These are phyloP conservation scores for Solanum habrochaites DNA, from an alignment of 257 asterid species.

Conservation along the genomic window DNA sequence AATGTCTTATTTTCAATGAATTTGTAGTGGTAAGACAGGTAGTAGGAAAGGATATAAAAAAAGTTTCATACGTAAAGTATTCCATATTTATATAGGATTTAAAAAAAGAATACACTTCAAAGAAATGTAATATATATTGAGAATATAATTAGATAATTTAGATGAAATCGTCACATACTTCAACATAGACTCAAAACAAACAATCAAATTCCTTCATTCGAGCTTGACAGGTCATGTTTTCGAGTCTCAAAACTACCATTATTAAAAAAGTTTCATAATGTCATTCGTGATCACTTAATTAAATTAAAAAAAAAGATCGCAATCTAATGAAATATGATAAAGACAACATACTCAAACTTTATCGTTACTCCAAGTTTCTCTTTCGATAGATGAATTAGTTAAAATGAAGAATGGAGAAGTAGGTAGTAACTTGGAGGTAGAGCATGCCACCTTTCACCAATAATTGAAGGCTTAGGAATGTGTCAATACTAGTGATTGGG, in stretches of 20 bases:
- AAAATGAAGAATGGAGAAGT: not conserved
- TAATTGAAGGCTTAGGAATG: conserved; percentile 27
- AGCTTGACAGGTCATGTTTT: not conserved
- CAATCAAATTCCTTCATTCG: not conserved
- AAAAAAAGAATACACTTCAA: not conserved
- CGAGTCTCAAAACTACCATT: not conserved
- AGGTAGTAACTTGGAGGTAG: not conserved
- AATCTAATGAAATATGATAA: not conserved
- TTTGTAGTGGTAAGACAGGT: not conserved
- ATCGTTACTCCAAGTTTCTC: not conserved
- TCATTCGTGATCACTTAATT: not conserved
- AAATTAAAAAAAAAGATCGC: not conserved
- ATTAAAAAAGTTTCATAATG: not conserved
- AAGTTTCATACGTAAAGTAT: not conserved
- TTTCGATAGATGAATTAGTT: not conserved
- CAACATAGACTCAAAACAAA: not conserved
- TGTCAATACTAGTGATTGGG: conserved; percentile 4
- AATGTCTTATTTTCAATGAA: not conserved
- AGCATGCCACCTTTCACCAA: conserved; percentile 12
- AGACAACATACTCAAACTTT: not conserved
- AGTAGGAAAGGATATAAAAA: not conserved
- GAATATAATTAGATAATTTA: not conserved
- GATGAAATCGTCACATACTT: not conserved
- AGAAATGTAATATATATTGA: not conserved
- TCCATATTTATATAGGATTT: not conserved